These are phyloP conservation scores for Nicotiana attenuata DNA, from an alignment of 257 asterid genomes.

Conservation along the genomic window DNA sequence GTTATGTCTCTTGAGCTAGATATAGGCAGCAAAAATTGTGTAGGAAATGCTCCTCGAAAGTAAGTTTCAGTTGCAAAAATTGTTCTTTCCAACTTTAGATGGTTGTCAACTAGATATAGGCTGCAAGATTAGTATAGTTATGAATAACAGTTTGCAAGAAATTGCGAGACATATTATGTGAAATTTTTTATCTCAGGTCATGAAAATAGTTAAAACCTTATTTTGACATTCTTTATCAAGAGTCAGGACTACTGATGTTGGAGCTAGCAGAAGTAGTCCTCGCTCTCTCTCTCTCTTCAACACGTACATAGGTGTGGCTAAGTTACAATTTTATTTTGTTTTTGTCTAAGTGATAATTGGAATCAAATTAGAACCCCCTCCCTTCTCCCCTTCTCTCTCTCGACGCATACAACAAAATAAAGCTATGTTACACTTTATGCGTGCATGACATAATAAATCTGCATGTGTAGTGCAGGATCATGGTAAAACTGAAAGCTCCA, in stretches of 20 bases:
- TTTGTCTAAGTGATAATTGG: not conserved
- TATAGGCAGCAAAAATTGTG: not conserved
- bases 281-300: not conserved
- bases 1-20: conserved; percentile 8
- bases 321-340: not conserved
- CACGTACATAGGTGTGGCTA: not conserved
- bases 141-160: not conserved
- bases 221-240: not conserved
- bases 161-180: not conserved
- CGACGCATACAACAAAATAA: not conserved
- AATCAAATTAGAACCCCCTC: not conserved
- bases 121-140: not conserved
- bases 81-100: not conserved
- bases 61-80: not conserved
- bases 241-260: not conserved
- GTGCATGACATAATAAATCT: not conserved
- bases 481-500: not conserved
- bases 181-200: not conserved
- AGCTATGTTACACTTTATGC: not conserved
- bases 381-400: not conserved
- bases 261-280: not conserved
- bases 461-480: not conserved
- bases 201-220: not conserved
- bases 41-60: not conserved
- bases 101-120: conserved; percentile 3